Evolutionary conservation across 2,329 filamentous ascomycete genomes (phyloP).

Genomic region (Aureobasidium lini): DNA sequence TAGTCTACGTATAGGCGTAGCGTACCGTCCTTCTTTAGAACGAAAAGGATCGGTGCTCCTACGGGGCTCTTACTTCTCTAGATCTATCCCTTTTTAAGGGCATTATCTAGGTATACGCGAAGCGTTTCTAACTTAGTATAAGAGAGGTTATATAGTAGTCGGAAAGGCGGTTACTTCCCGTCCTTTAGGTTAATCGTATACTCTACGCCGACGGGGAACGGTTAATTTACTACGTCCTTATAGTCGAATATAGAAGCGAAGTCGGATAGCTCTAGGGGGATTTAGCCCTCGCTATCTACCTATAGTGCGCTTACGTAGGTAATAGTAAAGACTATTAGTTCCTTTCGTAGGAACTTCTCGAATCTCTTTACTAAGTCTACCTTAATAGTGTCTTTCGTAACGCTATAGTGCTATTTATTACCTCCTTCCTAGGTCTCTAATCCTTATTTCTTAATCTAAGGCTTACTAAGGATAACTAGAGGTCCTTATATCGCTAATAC

Average conservation of each 20-base stretch:
- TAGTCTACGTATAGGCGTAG: constrained; percentile 27
- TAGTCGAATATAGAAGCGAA: neutral
- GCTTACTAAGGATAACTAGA: neutral
- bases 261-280: neutral
- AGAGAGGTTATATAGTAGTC: neutral
- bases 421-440: neutral
- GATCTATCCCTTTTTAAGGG: no score
- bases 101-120: no score
- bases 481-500: neutral
- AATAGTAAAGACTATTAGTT: neutral
- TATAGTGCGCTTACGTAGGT: neutral
- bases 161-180: neutral
- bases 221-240: neutral
- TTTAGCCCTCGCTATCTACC: neutral
- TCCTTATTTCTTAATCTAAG: no score
- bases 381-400: neutral
- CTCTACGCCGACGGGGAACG: neutral
- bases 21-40: constrained; percentile 17
- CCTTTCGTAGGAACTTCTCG: neutral
- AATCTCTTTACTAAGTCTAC: neutral
- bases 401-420: neutral
- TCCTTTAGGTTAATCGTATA: neutral
- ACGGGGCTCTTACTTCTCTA: no score
- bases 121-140: no score
- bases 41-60: constrained; percentile 17